A percentile compares a stretch with the other conserved stretches of the same genome.
These are phyloP conservation scores for Rubia peregrina DNA, from an alignment of 305 asterid genomes.

Conservation along the genomic window DNA sequence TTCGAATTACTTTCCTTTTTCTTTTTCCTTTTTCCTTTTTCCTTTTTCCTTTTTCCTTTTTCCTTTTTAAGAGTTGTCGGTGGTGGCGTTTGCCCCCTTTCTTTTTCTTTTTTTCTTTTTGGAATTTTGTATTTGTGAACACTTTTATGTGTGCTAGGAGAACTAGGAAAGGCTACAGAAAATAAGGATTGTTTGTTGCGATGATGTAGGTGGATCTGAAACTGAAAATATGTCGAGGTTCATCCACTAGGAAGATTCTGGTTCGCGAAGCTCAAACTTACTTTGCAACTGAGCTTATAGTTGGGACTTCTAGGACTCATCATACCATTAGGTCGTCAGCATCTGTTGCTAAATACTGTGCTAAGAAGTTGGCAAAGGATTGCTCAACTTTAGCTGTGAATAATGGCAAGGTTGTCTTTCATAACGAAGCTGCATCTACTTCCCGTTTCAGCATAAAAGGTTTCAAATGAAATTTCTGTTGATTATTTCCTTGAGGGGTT, in stretches of 20 bases:
- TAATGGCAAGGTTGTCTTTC: conserved; percentile 72
- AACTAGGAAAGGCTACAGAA: not conserved
- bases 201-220: conserved; percentile 82
- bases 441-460: conserved; percentile 43
- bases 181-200: not conserved
- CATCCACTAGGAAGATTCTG: conserved; percentile 56
- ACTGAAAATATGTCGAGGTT: conserved; percentile 88
- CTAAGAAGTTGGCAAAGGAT: conserved; percentile 57
- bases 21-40: not conserved
- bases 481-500: not conserved
- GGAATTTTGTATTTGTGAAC: not conserved
- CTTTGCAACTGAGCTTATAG: conserved; percentile 55
- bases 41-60: not conserved
- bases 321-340: conserved; percentile 62
- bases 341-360: conserved; percentile 84
- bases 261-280: conserved; percentile 79
- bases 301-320: conserved; percentile 63
- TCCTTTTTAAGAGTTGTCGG: conserved; percentile 2
- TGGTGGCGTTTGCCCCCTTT: conserved; percentile 11
- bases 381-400: conserved; percentile 68
- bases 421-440: conserved; percentile 39
- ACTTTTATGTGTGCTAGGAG: conserved; percentile 5
- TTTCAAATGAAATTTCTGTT: conserved; percentile 19
- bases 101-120: not conserved
- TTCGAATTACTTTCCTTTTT: conserved; percentile 8